Conservation (phyloP, 176 grass and related monocot genomes). For the Bonia amplexicaulis region DNA sequence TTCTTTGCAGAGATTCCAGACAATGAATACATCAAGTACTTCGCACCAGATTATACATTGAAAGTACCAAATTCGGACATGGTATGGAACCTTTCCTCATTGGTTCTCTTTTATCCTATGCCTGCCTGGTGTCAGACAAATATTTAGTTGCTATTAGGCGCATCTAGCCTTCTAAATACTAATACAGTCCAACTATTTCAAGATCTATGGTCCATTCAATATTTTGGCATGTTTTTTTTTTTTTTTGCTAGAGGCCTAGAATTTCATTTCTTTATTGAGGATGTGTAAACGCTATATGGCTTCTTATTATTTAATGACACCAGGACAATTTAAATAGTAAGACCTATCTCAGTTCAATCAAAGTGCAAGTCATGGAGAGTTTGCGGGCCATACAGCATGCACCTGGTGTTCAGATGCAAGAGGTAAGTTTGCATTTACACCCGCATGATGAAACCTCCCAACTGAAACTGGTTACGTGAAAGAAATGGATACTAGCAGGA, state of each 20-base stretch:
- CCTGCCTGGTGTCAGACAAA: not conserved
- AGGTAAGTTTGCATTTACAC: conserved; percentile 37
- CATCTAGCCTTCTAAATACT: not conserved
- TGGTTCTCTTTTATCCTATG: not conserved
- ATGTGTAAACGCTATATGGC: conserved; percentile 1
- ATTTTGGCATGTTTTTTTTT: not conserved
- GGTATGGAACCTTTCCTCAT: conserved; percentile 41
- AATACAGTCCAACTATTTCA: not conserved
- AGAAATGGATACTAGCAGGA: not conserved
- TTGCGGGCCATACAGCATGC: conserved; percentile 89
- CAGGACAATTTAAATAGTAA: conserved; percentile 97
- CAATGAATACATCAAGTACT: conserved; percentile 92
- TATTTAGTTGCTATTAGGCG: not conserved
- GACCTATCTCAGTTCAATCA: conserved; percentile 85
- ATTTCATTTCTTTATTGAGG: not conserved
- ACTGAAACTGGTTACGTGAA: not conserved
- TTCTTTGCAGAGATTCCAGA: conserved; percentile 82
- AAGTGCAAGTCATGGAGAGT: conserved; percentile 94
- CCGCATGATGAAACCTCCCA: not conserved
- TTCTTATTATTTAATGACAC: conserved; percentile 29
- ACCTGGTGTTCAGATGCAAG: conserved; percentile 97
- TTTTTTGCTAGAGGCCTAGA: not conserved
- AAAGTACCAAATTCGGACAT: conserved; percentile 77
- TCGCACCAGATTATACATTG: conserved; percentile 84
- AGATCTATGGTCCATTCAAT: not conserved